Evolutionary conservation across 2,329 filamentous ascomycete genomes (phyloP).

Genomic region (Fusarium sp.): DNA sequence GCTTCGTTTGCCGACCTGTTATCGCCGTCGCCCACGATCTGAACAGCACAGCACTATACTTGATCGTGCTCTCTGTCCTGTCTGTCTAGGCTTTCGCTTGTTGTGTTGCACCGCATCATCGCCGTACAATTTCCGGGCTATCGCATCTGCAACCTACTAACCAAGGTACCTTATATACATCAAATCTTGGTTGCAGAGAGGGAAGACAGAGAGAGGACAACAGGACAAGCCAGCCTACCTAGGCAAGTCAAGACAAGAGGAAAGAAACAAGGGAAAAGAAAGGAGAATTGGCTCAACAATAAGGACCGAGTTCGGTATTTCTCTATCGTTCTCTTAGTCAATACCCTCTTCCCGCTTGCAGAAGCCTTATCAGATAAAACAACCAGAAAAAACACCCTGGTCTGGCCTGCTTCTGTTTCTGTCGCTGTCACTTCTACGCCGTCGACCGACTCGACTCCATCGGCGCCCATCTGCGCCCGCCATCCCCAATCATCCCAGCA

Average conservation of each 20-base stretch:
- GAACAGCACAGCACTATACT: neutral
- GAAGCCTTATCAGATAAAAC: slow-evolving; percentile 42
- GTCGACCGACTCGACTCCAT: slow-evolving; percentile 39
- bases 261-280: neutral
- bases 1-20: slow-evolving; percentile 4
- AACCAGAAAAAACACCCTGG: slow-evolving; percentile 13
- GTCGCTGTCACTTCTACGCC: neutral
- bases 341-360: slow-evolving; percentile 40
- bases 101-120: slow-evolving; percentile 13
- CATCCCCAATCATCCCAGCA: slow-evolving; percentile 37
- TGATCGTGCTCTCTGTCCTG: neutral
- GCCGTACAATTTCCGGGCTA: slow-evolving; percentile 12
- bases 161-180: neutral
- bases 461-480: slow-evolving; percentile 45
- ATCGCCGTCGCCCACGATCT: slow-evolving; percentile 27
- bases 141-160: neutral
- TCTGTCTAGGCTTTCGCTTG: neutral
- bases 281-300: slow-evolving; percentile 25
- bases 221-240: neutral
- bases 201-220: neutral
- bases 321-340: slow-evolving; percentile 36
- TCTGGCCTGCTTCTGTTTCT: slow-evolving; percentile 19
- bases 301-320: slow-evolving; percentile 23
- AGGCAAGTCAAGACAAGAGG: neutral
- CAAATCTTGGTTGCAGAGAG: neutral